Base-by-base conservation (phyloP, 495 filamentous ascomycete genomes). In the Annulohypoxylon moriforme region DNA sequence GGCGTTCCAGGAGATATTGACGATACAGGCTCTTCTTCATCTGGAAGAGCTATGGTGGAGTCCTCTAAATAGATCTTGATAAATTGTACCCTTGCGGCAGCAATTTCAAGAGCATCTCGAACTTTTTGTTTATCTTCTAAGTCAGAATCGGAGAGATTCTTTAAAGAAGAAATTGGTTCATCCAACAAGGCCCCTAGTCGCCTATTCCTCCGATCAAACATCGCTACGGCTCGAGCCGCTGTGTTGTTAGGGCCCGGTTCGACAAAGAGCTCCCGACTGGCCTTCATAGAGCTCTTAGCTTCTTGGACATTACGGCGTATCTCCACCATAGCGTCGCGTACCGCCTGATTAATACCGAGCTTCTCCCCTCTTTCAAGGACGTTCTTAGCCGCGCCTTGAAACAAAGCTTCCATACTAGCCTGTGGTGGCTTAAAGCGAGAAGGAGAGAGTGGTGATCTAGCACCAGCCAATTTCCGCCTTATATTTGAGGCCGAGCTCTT, bases 281-380 rank as follows among this genome's bases (percentile, higher is more conserved):
- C 65, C 40, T 77, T 78, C 55, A 73, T 66, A 18, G 77, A 76
- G n/a, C 31, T 79, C n/a, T 79, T 80, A 27, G 76, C 75, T 52
- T 86, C 83, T 14, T 84, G 81, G 38, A 85, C 77, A 57, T 85
- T 85, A 53, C 80, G 80, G 11, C 79, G 78, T 50, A 95, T 92
- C 81, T 98, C 94, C 13, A 86, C 92, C 61, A 97, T 88, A 4
- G 96, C 95, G 66, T 95, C 94, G 18, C 94, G 89, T 10, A 99
- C 91, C 10, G 93, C 94, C 79, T 94, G 93, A 68, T 94, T 94
- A 31, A 98, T 90, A 3, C 95, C 94, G 79, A 95, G 93, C 62
- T 90, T 88, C 75, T 97, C 94, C 42, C 94, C 90, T 8, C 90
- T 88, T 52, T 92, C 89, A 60, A 97, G 88, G 14, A 98, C 89